phyloP scores from a whole-genome alignment of 225 moss, liverwort and hornwort genomes.

The Climacium dendroides region DNA sequence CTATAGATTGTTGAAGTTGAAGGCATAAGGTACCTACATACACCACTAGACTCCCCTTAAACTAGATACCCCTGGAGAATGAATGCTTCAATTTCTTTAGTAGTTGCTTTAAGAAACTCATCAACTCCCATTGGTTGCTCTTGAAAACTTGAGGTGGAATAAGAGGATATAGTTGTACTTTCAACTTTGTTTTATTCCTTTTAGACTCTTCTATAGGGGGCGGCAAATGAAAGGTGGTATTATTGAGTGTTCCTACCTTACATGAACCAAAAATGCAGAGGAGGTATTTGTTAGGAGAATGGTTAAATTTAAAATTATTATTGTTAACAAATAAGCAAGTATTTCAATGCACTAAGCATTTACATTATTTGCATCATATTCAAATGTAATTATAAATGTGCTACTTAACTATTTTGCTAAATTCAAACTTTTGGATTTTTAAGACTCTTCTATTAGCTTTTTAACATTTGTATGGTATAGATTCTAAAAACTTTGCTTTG shows the following conservation, averaged over 20 bases:
- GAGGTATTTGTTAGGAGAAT: neutral
- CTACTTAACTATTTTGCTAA: neutral
- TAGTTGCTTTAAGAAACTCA: too few species aligned
- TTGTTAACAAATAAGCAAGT: neutral
- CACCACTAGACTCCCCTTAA: neutral
- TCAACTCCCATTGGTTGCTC: neutral
- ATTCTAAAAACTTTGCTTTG: neutral
- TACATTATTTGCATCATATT: neutral
- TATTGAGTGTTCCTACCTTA: neutral
- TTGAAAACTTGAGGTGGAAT: neutral
- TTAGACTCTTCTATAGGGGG: rapidly evolving
- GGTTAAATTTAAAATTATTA: neutral
- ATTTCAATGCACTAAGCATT: too few species aligned
- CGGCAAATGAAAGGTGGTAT: rapidly evolving
- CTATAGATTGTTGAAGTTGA: too few species aligned
- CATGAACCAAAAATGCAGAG: neutral
- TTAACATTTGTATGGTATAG: neutral
- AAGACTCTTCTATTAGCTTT: neutral
- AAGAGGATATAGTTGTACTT: neutral
- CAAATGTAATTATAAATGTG: neutral
- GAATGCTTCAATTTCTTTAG: rapidly evolving
- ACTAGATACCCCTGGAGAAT: rapidly evolving
- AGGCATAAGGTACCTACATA: rapidly evolving
- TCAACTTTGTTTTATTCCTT: neutral
- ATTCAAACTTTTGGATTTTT: rapidly evolving